Base-by-base conservation (phyloP, 2,329 filamentous ascomycete genomes). In the Alternaria sp. region DNA sequence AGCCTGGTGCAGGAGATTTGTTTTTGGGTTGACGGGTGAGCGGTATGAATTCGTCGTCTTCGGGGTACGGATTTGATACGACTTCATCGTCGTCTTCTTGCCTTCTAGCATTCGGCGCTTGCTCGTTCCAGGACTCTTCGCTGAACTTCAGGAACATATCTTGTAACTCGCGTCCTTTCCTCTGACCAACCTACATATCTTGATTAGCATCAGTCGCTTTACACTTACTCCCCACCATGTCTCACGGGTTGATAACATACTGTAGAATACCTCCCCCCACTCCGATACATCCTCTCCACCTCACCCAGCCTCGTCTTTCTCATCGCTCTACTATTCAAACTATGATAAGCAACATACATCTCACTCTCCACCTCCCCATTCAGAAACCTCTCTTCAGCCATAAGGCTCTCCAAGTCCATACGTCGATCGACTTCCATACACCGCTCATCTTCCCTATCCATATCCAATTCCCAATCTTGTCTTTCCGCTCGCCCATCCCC, bases 21-120 rank as follows among this genome's bases (percentile, higher is more conserved):
- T 23, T 17, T 34, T 53, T 13, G n/a, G 24, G 28, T 34, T 42
- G 14, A 4, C n/a, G 26, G 42, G 29, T 36, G 33, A 45, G 23
- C 28, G 49, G 41, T 34, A 57, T 21, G 40, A 52, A 40, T 33
- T 39, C 33, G 54, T 56, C 26, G 21, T 52, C 49, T 46, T 56
- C 54, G 11, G 49, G 40, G 34, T 56, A 39, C 40, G 54, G 54
- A 26, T 34, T 52, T 26, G 37, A 51, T 8, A 33, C 23, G 28
- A 33, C 33, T n/a, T 52, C 33, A 5, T 44, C n/a, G 11, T 33
- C 39, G 23, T 31, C n/a, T 14, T 34, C 23, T 7, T 23, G 33
- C 17, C 2, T 11, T 40, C 21, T 4, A 24, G 10, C 5, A 14
- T 40, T 14, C 11, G 29, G 4, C 31, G 0, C 29, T 6, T 7